These are phyloP conservation scores for Capronia epimyces DNA, from an alignment of 2,329 filamentous ascomycete genomes.

Conservation along the genomic window DNA sequence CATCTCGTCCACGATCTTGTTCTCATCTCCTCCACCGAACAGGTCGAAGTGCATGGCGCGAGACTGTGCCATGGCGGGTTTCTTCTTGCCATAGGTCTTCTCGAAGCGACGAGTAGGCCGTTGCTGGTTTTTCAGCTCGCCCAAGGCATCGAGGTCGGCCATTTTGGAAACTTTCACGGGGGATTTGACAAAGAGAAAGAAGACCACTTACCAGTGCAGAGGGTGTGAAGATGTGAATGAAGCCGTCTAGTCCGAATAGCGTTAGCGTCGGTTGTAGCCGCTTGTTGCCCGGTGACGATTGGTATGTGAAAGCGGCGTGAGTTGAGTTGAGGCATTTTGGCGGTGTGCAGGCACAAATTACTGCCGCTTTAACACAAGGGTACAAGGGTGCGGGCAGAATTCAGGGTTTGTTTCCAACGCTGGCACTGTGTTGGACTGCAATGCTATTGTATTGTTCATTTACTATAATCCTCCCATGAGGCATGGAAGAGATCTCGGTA, in stretches of 20 bases:
- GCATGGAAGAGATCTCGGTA: slow-evolving; percentile 21
- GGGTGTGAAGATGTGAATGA: slow-evolving; percentile 4
- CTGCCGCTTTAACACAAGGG: slow-evolving; percentile 1
- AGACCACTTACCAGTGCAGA: slow-evolving; percentile 5
- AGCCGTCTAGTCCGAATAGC: slow-evolving; percentile 7
- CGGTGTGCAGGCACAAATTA: neutral
- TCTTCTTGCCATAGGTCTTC: slow-evolving; percentile 28
- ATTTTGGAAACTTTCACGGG: slow-evolving; percentile 10
- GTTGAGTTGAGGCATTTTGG: neutral
- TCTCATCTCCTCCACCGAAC: slow-evolving; percentile 23
- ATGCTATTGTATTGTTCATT: slow-evolving; percentile 7
- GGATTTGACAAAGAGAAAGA: slow-evolving; percentile 5
- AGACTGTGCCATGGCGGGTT: slow-evolving; percentile 10
- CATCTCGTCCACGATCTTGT: slow-evolving; percentile 20
- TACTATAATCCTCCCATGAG: slow-evolving; percentile 21
- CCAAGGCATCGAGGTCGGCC: slow-evolving; percentile 16
- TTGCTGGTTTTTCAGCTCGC: slow-evolving; percentile 22
- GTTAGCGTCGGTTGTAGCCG: slow-evolving; percentile 15
- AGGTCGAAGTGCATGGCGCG: slow-evolving; percentile 23
- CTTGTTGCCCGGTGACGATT: neutral
- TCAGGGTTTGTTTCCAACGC: neutral
- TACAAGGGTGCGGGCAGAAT: slow-evolving; percentile 7
- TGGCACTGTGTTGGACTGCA: neutral
- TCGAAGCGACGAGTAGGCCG: slow-evolving; percentile 16
- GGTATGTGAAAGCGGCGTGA: slow-evolving; percentile 1